Conservation (phyloP, 441 rosid genomes). For the Arabidopsis hybrid region DNA sequence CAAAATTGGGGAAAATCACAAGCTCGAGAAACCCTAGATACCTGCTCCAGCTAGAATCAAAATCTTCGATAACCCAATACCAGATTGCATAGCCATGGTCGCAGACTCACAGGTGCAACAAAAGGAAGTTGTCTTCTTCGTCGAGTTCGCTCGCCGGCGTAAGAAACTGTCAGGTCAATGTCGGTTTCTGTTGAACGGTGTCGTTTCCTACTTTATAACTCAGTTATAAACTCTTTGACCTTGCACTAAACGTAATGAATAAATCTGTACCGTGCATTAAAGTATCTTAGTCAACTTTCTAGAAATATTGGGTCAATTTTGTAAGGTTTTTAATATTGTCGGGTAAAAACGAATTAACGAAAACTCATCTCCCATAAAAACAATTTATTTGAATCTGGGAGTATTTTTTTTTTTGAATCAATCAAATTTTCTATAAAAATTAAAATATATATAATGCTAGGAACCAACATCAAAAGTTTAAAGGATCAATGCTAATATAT, state of each 20-base stretch:
- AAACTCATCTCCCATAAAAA: neutral
- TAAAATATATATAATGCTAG: no score
- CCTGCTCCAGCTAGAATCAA: slow-evolving; percentile 85
- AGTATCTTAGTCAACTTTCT: neutral
- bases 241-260: neutral
- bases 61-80: slow-evolving; percentile 72
- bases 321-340: neutral
- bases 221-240: slow-evolving; percentile 14
- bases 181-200: slow-evolving; percentile 1
- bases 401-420: no score
- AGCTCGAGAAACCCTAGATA: slow-evolving; percentile 35
- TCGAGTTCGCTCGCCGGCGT: slow-evolving; percentile 35
- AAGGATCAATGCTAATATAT: no score
- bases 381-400: neutral
- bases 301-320: slow-evolving; percentile 2
- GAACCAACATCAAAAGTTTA: no score
- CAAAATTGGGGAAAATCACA: slow-evolving; percentile 5
- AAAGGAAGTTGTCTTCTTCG: slow-evolving; percentile 24
- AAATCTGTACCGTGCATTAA: slow-evolving; percentile 14
- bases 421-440: no score
- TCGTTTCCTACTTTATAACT: slow-evolving; percentile 7
- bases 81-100: slow-evolving; percentile 84
- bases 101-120: neutral
- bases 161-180: slow-evolving; percentile 22
- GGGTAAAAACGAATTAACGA: slow-evolving; percentile 15